Evolutionary conservation across 345 rosid species (phyloP), one percentile per base, ranked within the genome.

Genomic region (Nephelium lappaceum): DNA sequence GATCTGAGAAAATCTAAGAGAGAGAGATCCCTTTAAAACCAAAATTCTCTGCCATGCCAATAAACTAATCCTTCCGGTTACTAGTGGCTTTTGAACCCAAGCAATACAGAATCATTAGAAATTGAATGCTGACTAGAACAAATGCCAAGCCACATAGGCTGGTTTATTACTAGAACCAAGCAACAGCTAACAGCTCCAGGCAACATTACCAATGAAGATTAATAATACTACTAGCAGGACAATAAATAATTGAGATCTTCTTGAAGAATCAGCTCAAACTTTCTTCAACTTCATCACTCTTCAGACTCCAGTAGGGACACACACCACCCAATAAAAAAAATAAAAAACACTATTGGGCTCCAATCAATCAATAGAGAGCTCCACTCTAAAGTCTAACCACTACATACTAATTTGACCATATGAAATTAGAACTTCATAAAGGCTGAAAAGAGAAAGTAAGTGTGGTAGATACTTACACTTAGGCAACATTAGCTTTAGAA

Each of bases 1-100:
- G 25, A 60, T 60, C 64, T 6, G 27, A 21, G 64, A 60, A 21
- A 60, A n/a, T 60, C 64, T 2, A 60, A 60, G 27, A 60, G 64
- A 31, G 24, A 69, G 38, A 27, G 42, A 43, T 55, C 60, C 55
- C 69, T 47, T 45, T 63, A 63, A 76, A 61, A 65, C 67, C 38
- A 80, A 71, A 79, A 63, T 39, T 61, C 47, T 73, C 41, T 43
- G 49, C 64, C 27, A 62, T 36, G 18, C 62, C 14, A 42, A 80
- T 47, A 19, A 53, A 75, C 73, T 61, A 43, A 74, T 8, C 77
- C 39, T 31, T 55, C 75, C 45, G 23, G 7, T 6, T 6, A 19
- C 36, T 18, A 69, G 36, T 53, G 70, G 61, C 67, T 43, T 42
- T 74, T 74, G 71, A 71, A 57, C 70, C 27, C 36, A 51, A 7